Conservation (phyloP, 2,329 filamentous ascomycete species). For the Ophiocordyceps camponoti-floridani region DNA sequence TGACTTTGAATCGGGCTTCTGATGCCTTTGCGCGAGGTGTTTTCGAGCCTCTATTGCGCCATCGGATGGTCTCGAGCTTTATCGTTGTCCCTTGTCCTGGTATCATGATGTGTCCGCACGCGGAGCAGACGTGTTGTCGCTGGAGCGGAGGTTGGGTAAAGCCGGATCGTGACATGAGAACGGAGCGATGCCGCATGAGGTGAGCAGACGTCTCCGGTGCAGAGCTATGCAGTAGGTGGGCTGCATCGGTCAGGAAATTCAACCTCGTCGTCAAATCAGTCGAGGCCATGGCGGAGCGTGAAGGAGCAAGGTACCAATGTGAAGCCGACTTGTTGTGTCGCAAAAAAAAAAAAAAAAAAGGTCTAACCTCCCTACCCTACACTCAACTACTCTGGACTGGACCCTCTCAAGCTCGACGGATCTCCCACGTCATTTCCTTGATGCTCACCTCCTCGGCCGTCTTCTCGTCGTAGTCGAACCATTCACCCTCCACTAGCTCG, state of each 20-base stretch:
- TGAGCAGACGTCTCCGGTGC: conserved; percentile 40
- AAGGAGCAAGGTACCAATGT: background rate
- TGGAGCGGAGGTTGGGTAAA: conserved; percentile 27
- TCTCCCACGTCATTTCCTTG: conserved; percentile 75
- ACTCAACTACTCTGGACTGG: background rate
- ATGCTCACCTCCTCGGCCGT: conserved; percentile 81
- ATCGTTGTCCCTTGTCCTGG: conserved; percentile 26
- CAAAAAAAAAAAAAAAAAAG: too few species aligned
- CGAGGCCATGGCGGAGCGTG: conserved; percentile 4
- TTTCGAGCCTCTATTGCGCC: background rate
- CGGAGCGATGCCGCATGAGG: conserved; percentile 35
- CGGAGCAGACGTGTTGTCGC: conserved; percentile 35
- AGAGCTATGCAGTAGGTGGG: conserved; percentile 32
- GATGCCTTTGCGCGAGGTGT: background rate
- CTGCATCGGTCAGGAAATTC: conserved; percentile 37
- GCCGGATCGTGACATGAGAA: conserved; percentile 28
- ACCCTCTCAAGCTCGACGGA: conserved; percentile 43
- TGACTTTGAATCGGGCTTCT: conserved; percentile 4
- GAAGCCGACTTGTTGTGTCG: too few species aligned
- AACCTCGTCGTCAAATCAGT: conserved; percentile 8
- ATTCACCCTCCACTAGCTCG: conserved; percentile 77
- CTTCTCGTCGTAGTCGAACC: conserved; percentile 98
- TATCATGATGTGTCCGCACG: conserved; percentile 44
- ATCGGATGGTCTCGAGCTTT: conserved; percentile 15
- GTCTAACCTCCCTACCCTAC: background rate